Base-by-base conservation (phyloP, 371 early-diverging fungal species). In the Circinella umbellata region DNA sequence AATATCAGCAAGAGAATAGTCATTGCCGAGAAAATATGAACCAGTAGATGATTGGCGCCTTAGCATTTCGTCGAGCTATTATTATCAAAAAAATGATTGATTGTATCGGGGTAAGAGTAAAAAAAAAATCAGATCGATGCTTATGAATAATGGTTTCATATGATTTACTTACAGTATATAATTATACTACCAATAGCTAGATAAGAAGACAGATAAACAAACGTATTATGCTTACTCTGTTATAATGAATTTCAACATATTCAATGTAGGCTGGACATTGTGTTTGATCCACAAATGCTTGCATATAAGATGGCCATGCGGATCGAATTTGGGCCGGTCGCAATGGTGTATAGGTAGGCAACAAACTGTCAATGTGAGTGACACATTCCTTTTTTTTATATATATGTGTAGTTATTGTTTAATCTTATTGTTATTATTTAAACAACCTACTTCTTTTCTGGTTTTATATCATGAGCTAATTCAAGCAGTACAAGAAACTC, bases 1-100 rank as follows among this genome's bases (percentile, higher is more conserved):
- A 55, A 89, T 69, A 70, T 91, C 91, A 4, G 89, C 91, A 39
- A 87, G 67, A 15, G 87, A 84, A 55, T 81, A 90, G 36, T 81
- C 70, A 15, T 73, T 69, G 36, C 90, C 90, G 18, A 86, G 67
- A 80, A 89, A 89, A 70, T 87, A 91, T 15, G 90, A 90, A 1
- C 91, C 91, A 0, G 78, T 75, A 20, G 79, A 35, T 48, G 82
- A 73, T 71, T 86, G 87, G 60, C 72, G 68, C 46, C 64, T 66
- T 38, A 87, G 74, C 54, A 87, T 74, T 20, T 81, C 78, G 67
- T 79, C 80, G 15, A 80, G 61, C 72, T 71, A 69, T 11, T 42
- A 66, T 13, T 51, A 17, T 51, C 2, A 1, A 51, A 5, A 73
- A 61, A 11, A 13, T 51, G 69, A 42, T 42, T 42, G 11, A 6